These are phyloP conservation scores for Alnus rubra DNA, from an alignment of 306 rosid genomes.

Conservation along the genomic window DNA sequence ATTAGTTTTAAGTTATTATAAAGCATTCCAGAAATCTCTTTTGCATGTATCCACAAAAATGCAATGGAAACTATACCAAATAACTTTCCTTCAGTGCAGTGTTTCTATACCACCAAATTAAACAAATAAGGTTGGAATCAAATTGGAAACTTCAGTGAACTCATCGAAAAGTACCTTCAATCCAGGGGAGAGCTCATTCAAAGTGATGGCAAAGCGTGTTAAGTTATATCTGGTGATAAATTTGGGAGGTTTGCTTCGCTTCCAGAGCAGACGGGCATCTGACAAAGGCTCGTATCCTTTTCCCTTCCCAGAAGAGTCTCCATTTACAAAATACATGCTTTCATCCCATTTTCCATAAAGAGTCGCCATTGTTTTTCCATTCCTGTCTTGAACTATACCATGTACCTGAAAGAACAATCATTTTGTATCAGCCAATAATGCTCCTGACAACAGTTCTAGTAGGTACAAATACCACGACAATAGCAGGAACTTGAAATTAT, in stretches of 20 bases:
- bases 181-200: slow-evolving; percentile 89
- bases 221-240: slow-evolving; percentile 87
- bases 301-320: slow-evolving; percentile 80
- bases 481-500: neutral
- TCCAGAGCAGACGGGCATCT: slow-evolving; percentile 83
- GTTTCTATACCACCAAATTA: slow-evolving; percentile 5
- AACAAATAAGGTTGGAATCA: slow-evolving; percentile 14
- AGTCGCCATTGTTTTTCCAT: slow-evolving; percentile 84
- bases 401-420: slow-evolving; percentile 60
- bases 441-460: neutral
- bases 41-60: slow-evolving; percentile 7
- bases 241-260: slow-evolving; percentile 78
- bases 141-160: slow-evolving; percentile 19
- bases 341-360: slow-evolving; percentile 98
- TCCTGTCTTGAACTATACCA: slow-evolving; percentile 80
- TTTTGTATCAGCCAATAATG: neutral
- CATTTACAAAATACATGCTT: slow-evolving; percentile 81
- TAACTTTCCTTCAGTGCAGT: slow-evolving; percentile 11
- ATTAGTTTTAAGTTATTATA: no score
- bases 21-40: neutral
- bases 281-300: slow-evolving; percentile 78
- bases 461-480: neutral
- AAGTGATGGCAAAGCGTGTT: slow-evolving; percentile 90
- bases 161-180: slow-evolving; percentile 68
- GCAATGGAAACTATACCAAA: slow-evolving; percentile 1